phyloP scores from a whole-genome alignment of 345 rosid species.

The Gossypium raimondii region DNA sequence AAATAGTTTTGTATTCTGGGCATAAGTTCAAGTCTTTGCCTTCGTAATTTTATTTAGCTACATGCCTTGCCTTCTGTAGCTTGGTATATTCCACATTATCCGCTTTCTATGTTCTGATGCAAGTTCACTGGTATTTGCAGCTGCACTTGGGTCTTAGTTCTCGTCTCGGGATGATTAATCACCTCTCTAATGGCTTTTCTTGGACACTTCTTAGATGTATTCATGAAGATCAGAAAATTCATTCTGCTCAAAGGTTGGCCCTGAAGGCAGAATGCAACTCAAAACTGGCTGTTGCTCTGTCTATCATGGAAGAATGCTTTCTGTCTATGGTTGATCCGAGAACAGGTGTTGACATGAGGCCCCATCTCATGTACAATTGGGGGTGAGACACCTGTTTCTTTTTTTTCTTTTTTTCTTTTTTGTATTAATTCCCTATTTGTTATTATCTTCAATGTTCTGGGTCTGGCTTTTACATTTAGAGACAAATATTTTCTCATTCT shows the following conservation, averaged over 20 bases:
- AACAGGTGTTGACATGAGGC: constrained; percentile 93
- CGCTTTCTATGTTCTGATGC: constrained; percentile 1
- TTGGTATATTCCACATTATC: neutral
- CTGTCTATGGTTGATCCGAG: constrained; percentile 89
- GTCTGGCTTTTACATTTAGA: neutral
- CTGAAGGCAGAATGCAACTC: constrained; percentile 94
- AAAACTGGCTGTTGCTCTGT: constrained; percentile 79
- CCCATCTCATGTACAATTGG: constrained; percentile 86
- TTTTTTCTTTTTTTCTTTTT: neutral
- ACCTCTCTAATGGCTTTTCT: constrained; percentile 53
- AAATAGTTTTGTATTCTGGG: constrained; percentile 7
- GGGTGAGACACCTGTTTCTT: constrained; percentile 39
- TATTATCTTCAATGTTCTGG: neutral
- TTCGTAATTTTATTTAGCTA: neutral
- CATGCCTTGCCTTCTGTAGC: constrained; percentile 3
- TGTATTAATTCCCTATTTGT: neutral
- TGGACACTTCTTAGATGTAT: constrained; percentile 83
- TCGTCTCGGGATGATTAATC: constrained; percentile 60
- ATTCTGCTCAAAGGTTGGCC: constrained; percentile 64
- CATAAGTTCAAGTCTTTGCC: neutral
- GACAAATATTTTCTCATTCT: neutral
- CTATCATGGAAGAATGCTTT: constrained; percentile 95
- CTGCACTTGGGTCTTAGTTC: constrained; percentile 26
- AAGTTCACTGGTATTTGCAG: constrained; percentile 10
- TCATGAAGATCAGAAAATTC: constrained; percentile 74